Evolutionary conservation across 345 rosid genomes (phyloP).

Genomic region (Boechera retrofracta): DNA sequence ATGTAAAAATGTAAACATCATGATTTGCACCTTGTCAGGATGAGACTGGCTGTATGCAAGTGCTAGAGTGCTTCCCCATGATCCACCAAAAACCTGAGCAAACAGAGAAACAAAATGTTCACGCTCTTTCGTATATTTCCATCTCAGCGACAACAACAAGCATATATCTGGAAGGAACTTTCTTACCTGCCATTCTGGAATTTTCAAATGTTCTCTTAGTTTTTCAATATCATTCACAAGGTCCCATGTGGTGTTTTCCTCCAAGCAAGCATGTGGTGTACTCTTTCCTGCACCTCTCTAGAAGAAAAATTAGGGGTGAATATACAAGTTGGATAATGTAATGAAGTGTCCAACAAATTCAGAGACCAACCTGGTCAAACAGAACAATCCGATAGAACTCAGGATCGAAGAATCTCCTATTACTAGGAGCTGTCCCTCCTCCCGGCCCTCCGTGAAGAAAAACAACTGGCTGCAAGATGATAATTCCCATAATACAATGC

Average conservation of each 20-base stretch:
- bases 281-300: constrained; percentile 97
- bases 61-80: constrained; percentile 98
- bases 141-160: not conserved
- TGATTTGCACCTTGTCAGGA: constrained; percentile 69
- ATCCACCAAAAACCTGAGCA: constrained; percentile 88
- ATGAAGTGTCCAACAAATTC: not conserved
- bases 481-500: not conserved
- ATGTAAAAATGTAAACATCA: constrained; percentile 18
- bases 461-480: constrained; percentile 76
- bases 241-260: constrained; percentile 91
- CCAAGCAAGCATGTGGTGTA: constrained; percentile 96
- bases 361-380: constrained; percentile 77
- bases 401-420: constrained; percentile 88
- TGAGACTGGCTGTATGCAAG: constrained; percentile 88
- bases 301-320: not conserved
- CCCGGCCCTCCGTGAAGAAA: constrained; percentile 99
- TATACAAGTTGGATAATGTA: not conserved
- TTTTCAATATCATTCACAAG: constrained; percentile 85
- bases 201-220: constrained; percentile 75
- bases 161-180: not conserved
- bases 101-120: constrained; percentile 24
- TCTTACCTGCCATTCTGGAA: constrained; percentile 92
- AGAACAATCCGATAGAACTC: constrained; percentile 77
- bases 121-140: not conserved
- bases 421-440: constrained; percentile 82